Base-by-base conservation (phyloP, 2,329 filamentous ascomycete species). In the Cladosporium colombiae region DNA sequence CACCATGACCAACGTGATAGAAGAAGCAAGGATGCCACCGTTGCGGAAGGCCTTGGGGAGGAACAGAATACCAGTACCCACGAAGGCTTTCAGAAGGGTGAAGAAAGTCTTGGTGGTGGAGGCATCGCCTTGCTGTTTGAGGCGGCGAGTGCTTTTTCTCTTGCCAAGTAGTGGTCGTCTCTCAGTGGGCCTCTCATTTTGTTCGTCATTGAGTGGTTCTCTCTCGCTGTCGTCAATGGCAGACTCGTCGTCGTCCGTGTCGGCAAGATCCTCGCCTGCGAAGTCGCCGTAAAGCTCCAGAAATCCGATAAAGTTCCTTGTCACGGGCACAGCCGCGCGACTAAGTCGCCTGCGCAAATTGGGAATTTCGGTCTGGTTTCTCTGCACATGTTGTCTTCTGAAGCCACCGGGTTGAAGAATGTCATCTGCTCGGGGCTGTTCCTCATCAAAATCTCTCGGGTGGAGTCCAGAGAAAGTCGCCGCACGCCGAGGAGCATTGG, bases 21-120 rank as follows among this genome's bases (percentile, higher is more conserved):
- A 88, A 0, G 90, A 92, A 74, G 93, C 93, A 13, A 92, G 80
- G 61, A 93, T 88, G 27, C 90, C 90, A 40, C 90, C 90, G 69
- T 93, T 93, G 73, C 87, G 86, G 78, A 92, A 93, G 0, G 90
- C 90, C 74, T 91, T 92, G 56, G 90, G 90, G 53, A 93, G 76
- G 73, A 93, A 93, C 87, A 93, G 91, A 75, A 93, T 92, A 67
- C 90, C 90, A 0, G 90, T 93, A 57, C 90, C 90, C 62, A 93
- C 85, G 72, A 93, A 93, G 1, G 90, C 90, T 76, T 93, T 93
- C 61, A 93, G 80, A 11, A 92, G 81, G 0, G 90, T 93, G 76
- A 92, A 92, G 78, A 93, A 93, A 0, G 90, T 89, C 79, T 91
- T 90, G 46, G 84, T 78, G n/a, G 85, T 89, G 62, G 85, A 84